These are phyloP conservation scores for Kazachstania martiniae DNA, from an alignment of 805 yeast species.

Conservation along the genomic window DNA sequence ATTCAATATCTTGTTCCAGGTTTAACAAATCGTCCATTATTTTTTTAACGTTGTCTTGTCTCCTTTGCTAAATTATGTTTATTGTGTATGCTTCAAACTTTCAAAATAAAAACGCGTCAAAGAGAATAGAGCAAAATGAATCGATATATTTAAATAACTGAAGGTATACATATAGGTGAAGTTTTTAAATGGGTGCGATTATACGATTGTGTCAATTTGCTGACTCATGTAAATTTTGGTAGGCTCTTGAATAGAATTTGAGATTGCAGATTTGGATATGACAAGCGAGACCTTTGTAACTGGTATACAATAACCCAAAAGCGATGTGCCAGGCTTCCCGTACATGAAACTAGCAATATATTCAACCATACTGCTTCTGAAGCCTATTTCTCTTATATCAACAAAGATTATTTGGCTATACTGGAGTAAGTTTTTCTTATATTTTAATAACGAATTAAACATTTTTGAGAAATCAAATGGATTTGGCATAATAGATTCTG, in stretches of 20 bases:
- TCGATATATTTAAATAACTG: too few relatives aligned
- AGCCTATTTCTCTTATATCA: constrained; percentile 4
- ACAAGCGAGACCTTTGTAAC: constrained; percentile 14
- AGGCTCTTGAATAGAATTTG: too few relatives aligned
- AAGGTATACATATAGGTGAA: too few relatives aligned
- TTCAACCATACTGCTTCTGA: constrained; percentile 13
- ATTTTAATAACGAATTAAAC: neutral
- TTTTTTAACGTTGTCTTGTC: too few relatives aligned
- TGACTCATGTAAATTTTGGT: too few relatives aligned
- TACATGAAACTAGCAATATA: constrained; percentile 12
- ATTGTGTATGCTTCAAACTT: too few relatives aligned
- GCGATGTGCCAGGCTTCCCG: constrained; percentile 13
- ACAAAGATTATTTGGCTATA: too few relatives aligned
- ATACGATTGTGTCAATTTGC: too few relatives aligned
- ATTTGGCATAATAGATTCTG: neutral
- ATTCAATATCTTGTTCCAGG: constrained; percentile 28
- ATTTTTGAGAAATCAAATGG: neutral
- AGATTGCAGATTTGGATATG: constrained; percentile 9
- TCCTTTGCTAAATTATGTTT: too few relatives aligned
- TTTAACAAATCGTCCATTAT: constrained; percentile 25
- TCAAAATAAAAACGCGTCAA: too few relatives aligned
- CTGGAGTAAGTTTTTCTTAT: neutral
- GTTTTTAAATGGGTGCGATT: too few relatives aligned
- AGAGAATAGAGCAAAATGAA: too few relatives aligned
- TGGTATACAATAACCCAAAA: constrained; percentile 18